A percentile compares a stretch with the other conserved stretches of the same genome.
Evolutionary conservation across 2,329 filamentous ascomycete genomes (phyloP).

Genomic region (Monosporascus sp.): DNA sequence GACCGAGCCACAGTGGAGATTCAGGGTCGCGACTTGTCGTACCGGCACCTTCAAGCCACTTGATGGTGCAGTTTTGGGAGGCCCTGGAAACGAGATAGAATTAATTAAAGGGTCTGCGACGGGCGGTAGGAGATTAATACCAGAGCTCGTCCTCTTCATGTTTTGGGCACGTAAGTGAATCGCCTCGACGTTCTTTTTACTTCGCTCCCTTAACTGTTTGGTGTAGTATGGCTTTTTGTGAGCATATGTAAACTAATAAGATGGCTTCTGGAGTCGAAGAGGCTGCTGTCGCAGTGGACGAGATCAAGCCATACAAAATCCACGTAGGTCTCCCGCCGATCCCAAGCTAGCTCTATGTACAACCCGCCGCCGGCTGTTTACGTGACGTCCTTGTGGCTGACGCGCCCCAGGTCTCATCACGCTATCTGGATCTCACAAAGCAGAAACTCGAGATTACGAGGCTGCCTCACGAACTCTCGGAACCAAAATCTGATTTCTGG

Average conservation of each 20-base stretch:
- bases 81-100: slow-evolving; percentile 21
- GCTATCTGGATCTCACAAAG: slow-evolving; percentile 61
- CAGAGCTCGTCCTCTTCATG: slow-evolving; percentile 1
- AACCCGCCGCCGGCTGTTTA: no score
- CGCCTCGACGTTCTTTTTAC: no score
- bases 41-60: slow-evolving; percentile 21
- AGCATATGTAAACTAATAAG: not conserved
- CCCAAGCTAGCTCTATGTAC: not conserved
- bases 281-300: slow-evolving; percentile 26
- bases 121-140: not conserved
- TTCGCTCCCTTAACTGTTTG: slow-evolving; percentile 1
- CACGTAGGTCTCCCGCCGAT: slow-evolving; percentile 39
- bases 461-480: slow-evolving; percentile 52
- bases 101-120: slow-evolving; percentile 14
- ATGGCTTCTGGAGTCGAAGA: slow-evolving; percentile 23
- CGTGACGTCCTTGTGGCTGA: slow-evolving; percentile 20
- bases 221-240: slow-evolving; percentile 4
- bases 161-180: no score
- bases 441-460: slow-evolving; percentile 63
- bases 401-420: slow-evolving; percentile 52
- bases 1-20: slow-evolving; percentile 22
- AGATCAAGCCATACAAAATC: slow-evolving; percentile 50
- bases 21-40: not conserved
- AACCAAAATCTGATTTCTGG: slow-evolving; percentile 44
- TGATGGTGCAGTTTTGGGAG: not conserved